Percentiles rank a stretch among this genome's conserved stretches.
phyloP scores from a whole-genome alignment of 495 filamentous ascomycete genomes.

The Parathielavia appendiculata region DNA sequence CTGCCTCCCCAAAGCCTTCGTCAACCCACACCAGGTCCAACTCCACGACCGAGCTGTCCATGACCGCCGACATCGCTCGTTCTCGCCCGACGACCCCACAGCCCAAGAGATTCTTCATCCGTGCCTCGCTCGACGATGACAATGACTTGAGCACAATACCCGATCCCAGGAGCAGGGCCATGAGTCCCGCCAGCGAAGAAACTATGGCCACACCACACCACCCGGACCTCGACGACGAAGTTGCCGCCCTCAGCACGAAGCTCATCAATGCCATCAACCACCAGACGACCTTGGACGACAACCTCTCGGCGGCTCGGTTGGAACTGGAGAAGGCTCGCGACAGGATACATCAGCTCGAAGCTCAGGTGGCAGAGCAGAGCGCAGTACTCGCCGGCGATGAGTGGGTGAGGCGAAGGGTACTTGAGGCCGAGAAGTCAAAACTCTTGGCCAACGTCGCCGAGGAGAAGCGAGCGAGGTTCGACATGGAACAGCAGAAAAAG shows the following conservation, averaged over 20 bases:
- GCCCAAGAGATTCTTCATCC: constrained; percentile 27
- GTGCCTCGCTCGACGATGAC: constrained; percentile 37
- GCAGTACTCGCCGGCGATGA: constrained; percentile 64
- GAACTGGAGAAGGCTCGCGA: constrained; percentile 73
- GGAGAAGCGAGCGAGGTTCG: constrained; percentile 62
- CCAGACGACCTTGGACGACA: constrained; percentile 89
- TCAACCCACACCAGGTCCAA: constrained; percentile 19
- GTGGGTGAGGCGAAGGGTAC: constrained; percentile 55
- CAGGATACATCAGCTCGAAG: constrained; percentile 63
- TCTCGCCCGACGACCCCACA: constrained; percentile 29
- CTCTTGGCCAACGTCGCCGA: constrained; percentile 47
- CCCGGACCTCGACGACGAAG: constrained; percentile 80
- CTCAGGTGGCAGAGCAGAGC: constrained; percentile 40
- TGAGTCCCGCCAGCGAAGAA: constrained; percentile 32
- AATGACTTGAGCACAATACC: constrained; percentile 47
- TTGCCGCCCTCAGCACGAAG: constrained; percentile 87
- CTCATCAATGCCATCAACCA: constrained; percentile 96
- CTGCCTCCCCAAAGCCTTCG: constrained; percentile 27
- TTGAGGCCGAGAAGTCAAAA: constrained; percentile 40
- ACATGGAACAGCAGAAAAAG: constrained; percentile 64
- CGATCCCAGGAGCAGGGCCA: constrained; percentile 42
- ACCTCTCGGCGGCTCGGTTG: constrained; percentile 71
- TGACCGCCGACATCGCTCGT: constrained; percentile 18
- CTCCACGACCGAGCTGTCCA: constrained; percentile 20
- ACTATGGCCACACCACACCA: constrained; percentile 40